phyloP scores from a whole-genome alignment of 176 grass and related monocot genomes.

The Eragrostis nindensis region DNA sequence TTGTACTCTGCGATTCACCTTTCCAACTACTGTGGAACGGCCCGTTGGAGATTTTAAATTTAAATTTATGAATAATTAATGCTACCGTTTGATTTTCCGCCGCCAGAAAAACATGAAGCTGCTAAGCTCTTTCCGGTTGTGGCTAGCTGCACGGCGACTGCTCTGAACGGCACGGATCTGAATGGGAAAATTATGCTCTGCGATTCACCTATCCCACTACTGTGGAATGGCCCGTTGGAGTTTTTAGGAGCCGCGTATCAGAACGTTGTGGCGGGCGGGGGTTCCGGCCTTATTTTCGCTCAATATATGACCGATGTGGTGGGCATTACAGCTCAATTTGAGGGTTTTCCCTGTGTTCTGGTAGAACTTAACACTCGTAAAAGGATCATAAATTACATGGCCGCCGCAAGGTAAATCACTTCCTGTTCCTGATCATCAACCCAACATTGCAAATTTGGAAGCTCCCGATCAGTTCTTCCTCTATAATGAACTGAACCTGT shows the following conservation, averaged over 20 bases:
- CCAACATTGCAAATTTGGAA: background rate
- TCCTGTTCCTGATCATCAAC: background rate
- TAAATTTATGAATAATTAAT: too few species aligned
- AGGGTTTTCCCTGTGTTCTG: slow-evolving; percentile 19
- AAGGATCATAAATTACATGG: background rate
- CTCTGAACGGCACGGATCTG: slow-evolving; percentile 29
- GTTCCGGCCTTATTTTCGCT: slow-evolving; percentile 18
- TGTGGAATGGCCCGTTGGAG: accelerated
- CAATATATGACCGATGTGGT: background rate
- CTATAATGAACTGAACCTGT: too few species aligned
- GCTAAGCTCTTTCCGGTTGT: background rate
- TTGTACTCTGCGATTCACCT: background rate
- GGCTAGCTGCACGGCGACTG: slow-evolving; percentile 8
- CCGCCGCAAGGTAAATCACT: background rate
- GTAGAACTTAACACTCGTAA: background rate
- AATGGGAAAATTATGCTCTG: slow-evolving; percentile 21
- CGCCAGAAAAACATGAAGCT: background rate
- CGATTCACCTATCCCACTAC: background rate
- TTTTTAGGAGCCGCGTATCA: background rate
- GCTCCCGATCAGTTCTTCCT: too few species aligned
- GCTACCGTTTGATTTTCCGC: too few species aligned
- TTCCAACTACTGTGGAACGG: accelerated
- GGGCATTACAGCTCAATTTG: too few species aligned
- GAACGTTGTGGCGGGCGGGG: background rate
- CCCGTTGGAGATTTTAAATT: background rate